Evolutionary conservation across 2,329 filamentous ascomycete genomes (phyloP).

Genomic region (Chaetomium strumarium): DNA sequence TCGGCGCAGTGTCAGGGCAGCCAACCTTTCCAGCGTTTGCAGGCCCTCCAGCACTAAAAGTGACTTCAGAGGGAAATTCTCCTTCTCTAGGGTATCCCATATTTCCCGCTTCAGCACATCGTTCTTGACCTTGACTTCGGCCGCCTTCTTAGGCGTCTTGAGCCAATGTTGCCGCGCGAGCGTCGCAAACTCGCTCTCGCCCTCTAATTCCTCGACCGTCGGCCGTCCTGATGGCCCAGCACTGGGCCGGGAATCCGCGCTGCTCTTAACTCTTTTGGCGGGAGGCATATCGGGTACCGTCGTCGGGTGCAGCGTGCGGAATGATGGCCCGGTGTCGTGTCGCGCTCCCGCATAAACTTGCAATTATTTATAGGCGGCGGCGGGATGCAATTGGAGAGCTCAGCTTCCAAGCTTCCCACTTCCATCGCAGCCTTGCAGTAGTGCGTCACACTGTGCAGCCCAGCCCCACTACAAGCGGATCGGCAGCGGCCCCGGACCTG

Average conservation of each 20-base stretch:
- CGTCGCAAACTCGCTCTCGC: constrained; percentile 65
- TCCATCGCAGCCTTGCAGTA: constrained; percentile 16
- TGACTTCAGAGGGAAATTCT: constrained; percentile 69
- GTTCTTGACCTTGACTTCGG: constrained; percentile 68
- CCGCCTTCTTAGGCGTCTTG: constrained; percentile 49
- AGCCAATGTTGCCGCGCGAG: constrained; percentile 85
- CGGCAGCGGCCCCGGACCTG: too few species aligned
- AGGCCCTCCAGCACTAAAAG: constrained; percentile 82
- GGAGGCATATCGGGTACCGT: constrained; percentile 44
- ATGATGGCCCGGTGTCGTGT: constrained; percentile 15
- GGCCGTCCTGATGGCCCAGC: constrained; percentile 45
- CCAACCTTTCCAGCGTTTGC: constrained; percentile 75
- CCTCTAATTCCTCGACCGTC: constrained; percentile 62
- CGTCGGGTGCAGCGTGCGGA: constrained; percentile 18
- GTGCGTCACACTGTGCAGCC: not conserved
- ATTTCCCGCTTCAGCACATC: constrained; percentile 81
- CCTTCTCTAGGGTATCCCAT: constrained; percentile 82
- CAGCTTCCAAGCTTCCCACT: not conserved
- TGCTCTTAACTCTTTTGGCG: constrained; percentile 53
- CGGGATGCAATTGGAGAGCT: not conserved
- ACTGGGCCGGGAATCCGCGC: constrained; percentile 39
- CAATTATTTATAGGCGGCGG: not conserved
- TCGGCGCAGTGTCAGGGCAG: not conserved
- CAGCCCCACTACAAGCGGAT: constrained; percentile 2
- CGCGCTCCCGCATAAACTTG: constrained; percentile 22